Evolutionary conservation across 208 protist genomes (phyloP), one percentile per base, ranked within the genome.

Genomic region (Strigomonas culicis): DNA sequence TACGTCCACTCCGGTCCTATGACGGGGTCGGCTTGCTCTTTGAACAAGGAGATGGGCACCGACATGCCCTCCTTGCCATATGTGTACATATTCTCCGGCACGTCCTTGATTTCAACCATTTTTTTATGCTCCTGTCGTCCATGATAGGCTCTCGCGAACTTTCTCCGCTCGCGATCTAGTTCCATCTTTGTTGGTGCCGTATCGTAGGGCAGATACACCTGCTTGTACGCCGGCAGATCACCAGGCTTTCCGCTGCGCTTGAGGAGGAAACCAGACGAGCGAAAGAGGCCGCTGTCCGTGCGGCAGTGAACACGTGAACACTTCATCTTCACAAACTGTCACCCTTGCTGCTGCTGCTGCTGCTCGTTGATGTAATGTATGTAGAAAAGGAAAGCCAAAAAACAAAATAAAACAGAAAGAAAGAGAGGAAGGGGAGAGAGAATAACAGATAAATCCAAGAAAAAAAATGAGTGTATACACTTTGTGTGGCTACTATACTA

Each of bases 41-140:
- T 96, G 63, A 96, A 96, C 61, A 96, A 79, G 11, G 90, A 79
- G 52, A 96, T 91, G 59, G 90, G 90, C 4, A 96, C 24, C 4
- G 88, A 91, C 87, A 96, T 94, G n/a, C 90, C 90, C 56, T 96
- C 87, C 71, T 96, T 96, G 2, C 90, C 90, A 58, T 94, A 96
- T 6, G 87, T 94, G 80, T 92, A 96, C 78, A 96, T 84, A 66
- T 96, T 96, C 63, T 86, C 69, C 17, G 90, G 90, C 8, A 96
- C 90, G 34, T 92, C 82, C 70, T 93, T 94, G 10, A 96, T 87
- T 47, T 90, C 82, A 30, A 94, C 74, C 30, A 92, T 39, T 66
- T 86, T 90, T 44, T 81, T 75, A 61, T 89, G 75, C 62, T 95
- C 84, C 70, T 82, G 72, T 8, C 82, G 77, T n/a, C 86, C 86